Evolutionary conservation across 1,284 basidiomycete genomes (phyloP).

Genomic region (Pseudozyma pruni): DNA sequence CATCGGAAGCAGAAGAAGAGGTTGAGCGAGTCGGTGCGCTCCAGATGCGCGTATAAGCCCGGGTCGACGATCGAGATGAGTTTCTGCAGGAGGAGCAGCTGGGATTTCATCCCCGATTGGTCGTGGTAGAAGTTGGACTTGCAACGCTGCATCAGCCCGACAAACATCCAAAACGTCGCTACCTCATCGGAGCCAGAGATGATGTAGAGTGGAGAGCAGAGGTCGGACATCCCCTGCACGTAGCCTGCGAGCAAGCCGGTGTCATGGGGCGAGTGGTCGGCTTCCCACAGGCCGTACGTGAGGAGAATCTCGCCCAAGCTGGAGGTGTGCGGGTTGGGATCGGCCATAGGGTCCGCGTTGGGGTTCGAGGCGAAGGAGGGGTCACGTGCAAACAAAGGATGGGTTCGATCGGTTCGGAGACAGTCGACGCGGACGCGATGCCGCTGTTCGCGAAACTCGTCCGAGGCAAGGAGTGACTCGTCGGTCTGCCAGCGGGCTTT

Average conservation of each 20-base stretch:
- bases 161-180: constrained; percentile 94
- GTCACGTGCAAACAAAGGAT: constrained; percentile 77
- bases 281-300: constrained; percentile 75
- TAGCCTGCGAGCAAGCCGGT: constrained; percentile 70
- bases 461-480: constrained; percentile 16
- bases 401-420: constrained; percentile 91
- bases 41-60: constrained; percentile 73
- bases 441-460: constrained; percentile 72
- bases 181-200: constrained; percentile 89
- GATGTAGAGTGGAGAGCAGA: constrained; percentile 91
- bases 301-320: constrained; percentile 82
- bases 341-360: constrained; percentile 47
- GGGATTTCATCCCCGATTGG: constrained; percentile 96
- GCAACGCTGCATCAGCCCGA: constrained; percentile 93
- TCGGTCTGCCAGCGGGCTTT: constrained; percentile 49
- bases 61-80: constrained; percentile 93
- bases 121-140: constrained; percentile 94
- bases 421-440: constrained; percentile 95
- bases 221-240: constrained; percentile 97
- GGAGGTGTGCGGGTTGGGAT: constrained; percentile 86
- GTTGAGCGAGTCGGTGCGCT: constrained; percentile 89
- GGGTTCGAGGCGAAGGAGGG: constrained; percentile 47
- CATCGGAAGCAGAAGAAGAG: constrained; percentile 98
- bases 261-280: constrained; percentile 8
- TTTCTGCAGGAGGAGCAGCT: constrained; percentile 87